phyloP scores from a whole-genome alignment of 768 basidiomycete species.

The Auricularia cornea region DNA sequence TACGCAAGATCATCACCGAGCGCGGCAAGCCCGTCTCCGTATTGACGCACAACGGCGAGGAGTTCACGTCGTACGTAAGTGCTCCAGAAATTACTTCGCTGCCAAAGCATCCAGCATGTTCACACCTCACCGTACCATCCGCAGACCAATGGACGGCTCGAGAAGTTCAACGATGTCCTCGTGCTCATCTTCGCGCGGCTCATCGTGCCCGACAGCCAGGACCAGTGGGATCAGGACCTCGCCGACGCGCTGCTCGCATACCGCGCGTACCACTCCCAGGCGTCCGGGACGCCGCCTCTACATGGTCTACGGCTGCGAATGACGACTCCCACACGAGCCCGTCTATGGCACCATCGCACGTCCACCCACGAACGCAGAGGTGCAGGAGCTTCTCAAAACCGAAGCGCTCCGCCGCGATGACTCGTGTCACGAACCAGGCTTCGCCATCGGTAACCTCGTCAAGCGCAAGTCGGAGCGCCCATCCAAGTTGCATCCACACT shows the following conservation, averaged over 20 bases:
- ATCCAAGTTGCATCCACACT: slow-evolving; percentile 15
- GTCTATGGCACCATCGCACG: slow-evolving; percentile 8
- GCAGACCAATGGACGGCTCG: neutral
- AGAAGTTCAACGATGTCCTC: neutral
- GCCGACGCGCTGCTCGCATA: slow-evolving; percentile 14
- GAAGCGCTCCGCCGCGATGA: slow-evolving; percentile 12
- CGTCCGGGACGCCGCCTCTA: slow-evolving; percentile 10
- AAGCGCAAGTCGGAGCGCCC: slow-evolving; percentile 9
- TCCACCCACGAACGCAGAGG: slow-evolving; percentile 15
- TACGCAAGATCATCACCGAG: slow-evolving; percentile 7
- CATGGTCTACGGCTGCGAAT: slow-evolving; percentile 12
- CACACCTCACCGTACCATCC: slow-evolving; percentile 10
- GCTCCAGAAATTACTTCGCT: neutral
- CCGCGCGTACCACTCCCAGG: slow-evolving; percentile 9
- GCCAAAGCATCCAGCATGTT: slow-evolving; percentile 11
- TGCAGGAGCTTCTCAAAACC: slow-evolving; percentile 11
- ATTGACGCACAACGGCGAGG: slow-evolving; percentile 16
- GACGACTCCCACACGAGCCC: slow-evolving; percentile 11
- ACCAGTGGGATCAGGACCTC: slow-evolving; percentile 13
- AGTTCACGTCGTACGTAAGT: slow-evolving; percentile 16
- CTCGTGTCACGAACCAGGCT: slow-evolving; percentile 8
- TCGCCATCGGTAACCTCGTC: slow-evolving; percentile 15
- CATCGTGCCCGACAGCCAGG: slow-evolving; percentile 2
- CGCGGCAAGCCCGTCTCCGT: slow-evolving; percentile 12
- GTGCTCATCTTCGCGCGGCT: slow-evolving; percentile 11